phyloP scores from a whole-genome alignment of 208 protist genomes.

The Borovskyia barvae region DNA sequence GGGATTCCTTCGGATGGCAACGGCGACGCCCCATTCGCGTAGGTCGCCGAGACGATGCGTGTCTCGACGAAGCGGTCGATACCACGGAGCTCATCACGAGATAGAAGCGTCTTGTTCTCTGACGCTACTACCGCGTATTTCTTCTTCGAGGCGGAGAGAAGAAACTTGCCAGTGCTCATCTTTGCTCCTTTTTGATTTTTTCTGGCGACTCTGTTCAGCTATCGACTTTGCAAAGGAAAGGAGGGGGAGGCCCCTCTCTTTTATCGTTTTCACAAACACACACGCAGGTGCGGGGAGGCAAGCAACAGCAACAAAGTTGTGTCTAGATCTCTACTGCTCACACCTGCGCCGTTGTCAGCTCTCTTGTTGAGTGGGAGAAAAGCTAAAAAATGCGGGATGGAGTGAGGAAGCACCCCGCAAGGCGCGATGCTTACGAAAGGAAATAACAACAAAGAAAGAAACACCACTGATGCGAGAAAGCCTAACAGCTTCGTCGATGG shows the following conservation, averaged over 20 bases:
- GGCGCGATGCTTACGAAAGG: not conserved
- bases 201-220: no score
- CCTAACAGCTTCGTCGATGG: no score
- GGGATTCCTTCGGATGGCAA: slow-evolving; percentile 54
- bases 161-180: slow-evolving; percentile 25
- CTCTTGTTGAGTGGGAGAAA: no score
- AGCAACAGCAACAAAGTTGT: no score
- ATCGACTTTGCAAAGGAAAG: no score
- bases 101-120: slow-evolving; percentile 45
- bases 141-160: slow-evolving; percentile 46
- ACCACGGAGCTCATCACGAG: slow-evolving; percentile 39
- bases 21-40: slow-evolving; percentile 15
- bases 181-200: not conserved
- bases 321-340: no score
- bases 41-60: slow-evolving; percentile 32
- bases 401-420: not conserved
- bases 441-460: not conserved
- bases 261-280: not conserved
- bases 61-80: slow-evolving; percentile 57
- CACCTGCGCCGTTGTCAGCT: no score
- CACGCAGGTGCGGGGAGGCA: no score
- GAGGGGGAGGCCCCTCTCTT: not conserved
- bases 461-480: no score
- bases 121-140: slow-evolving; percentile 61
- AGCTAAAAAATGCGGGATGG: no score